These are phyloP conservation scores for Catenaria anguillulae DNA, from an alignment of 371 early-diverging fungal genomes.

Conservation along the genomic window DNA sequence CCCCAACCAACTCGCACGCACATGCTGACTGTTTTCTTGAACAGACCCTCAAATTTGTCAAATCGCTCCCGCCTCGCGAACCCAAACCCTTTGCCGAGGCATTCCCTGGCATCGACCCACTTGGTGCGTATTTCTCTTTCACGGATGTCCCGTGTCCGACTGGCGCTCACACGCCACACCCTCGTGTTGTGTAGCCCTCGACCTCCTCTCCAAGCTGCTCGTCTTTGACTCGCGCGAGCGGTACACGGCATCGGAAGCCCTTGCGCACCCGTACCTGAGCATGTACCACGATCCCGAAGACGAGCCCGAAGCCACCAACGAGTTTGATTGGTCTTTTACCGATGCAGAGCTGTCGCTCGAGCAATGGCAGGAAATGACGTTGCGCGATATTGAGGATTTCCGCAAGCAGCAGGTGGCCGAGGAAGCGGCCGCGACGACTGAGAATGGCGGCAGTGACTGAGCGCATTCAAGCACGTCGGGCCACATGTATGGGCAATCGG, in stretches of 20 bases:
- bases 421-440: too few relatives aligned
- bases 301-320: constrained; percentile 62
- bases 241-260: constrained; percentile 72
- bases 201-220: constrained; percentile 77
- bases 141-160: not conserved
- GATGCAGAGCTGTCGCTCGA: constrained; percentile 76
- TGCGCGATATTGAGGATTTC: too few relatives aligned
- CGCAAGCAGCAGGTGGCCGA: too few relatives aligned
- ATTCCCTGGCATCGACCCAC: constrained; percentile 47
- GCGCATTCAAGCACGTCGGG: too few relatives aligned
- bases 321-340: constrained; percentile 90
- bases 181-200: constrained; percentile 48
- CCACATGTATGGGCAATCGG: too few relatives aligned
- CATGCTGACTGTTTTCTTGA: too few relatives aligned
- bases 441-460: too few relatives aligned
- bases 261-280: constrained; percentile 72
- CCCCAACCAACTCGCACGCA: too few relatives aligned
- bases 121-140: constrained; percentile 12
- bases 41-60: constrained; percentile 78
- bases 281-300: constrained; percentile 90
- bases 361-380: constrained; percentile 49
- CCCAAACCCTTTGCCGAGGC: constrained; percentile 60
- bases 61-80: constrained; percentile 63
- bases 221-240: constrained; percentile 85
- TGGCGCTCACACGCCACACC: not conserved